Base-by-base conservation (phyloP, 2,329 filamentous ascomycete species). In the Chaetomiaceae sp. region DNA sequence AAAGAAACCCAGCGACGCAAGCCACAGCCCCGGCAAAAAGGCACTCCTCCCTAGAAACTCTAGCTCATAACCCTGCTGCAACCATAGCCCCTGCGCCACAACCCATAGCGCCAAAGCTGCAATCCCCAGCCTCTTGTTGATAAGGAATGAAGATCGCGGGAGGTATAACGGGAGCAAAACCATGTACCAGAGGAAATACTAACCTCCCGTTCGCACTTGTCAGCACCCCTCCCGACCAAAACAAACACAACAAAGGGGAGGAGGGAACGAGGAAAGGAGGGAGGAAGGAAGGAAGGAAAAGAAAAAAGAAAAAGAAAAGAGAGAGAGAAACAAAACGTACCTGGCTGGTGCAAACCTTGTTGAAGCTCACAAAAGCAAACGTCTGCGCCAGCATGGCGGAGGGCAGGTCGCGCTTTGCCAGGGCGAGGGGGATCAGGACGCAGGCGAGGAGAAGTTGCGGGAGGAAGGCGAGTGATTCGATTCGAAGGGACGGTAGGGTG, bases 151-250 rank as follows among this genome's bases (percentile, higher is more conserved):
- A 0, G 91, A 96, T 33, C 73, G 73, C 0, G 92, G 90, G 0
- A 99, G 84, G 67, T 96, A 95, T 45, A 96, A 85, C 0, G 94
- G 94, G 2, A 97, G 75, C 62, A 99, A 89, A 59, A 96, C 82
- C 71, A 96, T 85, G 71, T 99, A 97, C 94, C 94, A 99, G 45
- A 99, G 80, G 69, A 99, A 99, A 69, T 99, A 99, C 90, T 96
- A 29, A 5, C 4, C 33, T 5, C 21, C 27, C 13, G 16, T n/a
- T n/a, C n/a, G n/a, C n/a, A n/a, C n/a, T 3, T 4, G 16, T 16
- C 7, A 16, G 16, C 33, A 36, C 4, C 14, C 33, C 18, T 16
- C 14, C 6, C 5, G 11, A 6, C 32, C 32, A n/a, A 14, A 34
- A 34, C 2, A 14, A 6, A n/a, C 9, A 11, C 10, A 20, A 2